Evolutionary conservation across 169 alveolate species (phyloP).

Genomic region (Toxoplasma gondii): DNA sequence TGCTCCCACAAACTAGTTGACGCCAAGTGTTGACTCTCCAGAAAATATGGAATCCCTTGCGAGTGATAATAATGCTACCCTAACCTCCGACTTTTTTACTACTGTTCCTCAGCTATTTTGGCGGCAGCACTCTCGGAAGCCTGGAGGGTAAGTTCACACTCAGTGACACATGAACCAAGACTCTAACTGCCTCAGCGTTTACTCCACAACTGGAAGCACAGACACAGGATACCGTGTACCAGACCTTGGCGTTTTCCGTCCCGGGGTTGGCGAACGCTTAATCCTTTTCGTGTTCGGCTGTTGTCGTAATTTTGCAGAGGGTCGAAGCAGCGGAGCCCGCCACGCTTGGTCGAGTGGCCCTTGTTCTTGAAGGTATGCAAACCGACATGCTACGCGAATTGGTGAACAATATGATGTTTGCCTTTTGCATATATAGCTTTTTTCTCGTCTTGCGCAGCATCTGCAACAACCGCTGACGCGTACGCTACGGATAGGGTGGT

Average conservation of each 20-base stretch:
- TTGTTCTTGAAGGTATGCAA: conserved; percentile 60
- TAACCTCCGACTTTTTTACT: background rate
- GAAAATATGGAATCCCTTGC: background rate
- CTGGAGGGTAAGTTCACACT: background rate
- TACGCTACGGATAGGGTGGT: too few species aligned
- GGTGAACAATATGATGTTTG: too few species aligned
- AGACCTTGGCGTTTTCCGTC: too few species aligned
- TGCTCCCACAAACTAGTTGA: background rate
- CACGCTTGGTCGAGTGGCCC: conserved; percentile 61
- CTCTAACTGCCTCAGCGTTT: too few species aligned
- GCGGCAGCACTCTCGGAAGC: conserved; percentile 55
- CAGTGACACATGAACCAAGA: too few species aligned
- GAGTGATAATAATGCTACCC: background rate
- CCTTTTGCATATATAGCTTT: too few species aligned
- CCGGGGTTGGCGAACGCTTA: too few species aligned
- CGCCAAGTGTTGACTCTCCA: background rate
- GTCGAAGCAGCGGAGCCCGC: conserved; percentile 55
- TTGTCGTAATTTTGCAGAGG: conserved; percentile 45
- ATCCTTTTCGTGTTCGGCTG: background rate
- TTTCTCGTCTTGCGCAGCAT: too few species aligned
- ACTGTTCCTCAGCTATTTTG: conserved; percentile 15
- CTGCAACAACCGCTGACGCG: too few species aligned
- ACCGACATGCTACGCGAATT: too few species aligned
- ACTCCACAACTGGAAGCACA: too few species aligned
- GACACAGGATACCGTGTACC: too few species aligned